Evolutionary conservation across 78 protist genomes (phyloP).

Genomic region (Planoprotostelium fungivorum): DNA sequence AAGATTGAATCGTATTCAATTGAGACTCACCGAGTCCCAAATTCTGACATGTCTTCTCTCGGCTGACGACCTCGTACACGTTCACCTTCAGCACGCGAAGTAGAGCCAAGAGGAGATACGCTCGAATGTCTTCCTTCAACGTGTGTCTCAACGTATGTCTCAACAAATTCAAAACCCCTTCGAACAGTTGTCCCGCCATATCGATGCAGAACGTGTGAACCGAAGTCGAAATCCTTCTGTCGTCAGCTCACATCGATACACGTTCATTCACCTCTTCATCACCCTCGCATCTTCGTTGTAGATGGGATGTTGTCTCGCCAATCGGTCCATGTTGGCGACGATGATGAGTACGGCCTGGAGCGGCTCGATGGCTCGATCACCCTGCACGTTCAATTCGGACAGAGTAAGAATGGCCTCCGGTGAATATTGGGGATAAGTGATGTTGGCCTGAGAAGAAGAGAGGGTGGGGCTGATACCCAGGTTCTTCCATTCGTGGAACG

Average conservation of each 20-base stretch:
- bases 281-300: not conserved
- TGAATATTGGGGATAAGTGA: not conserved
- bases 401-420: not conserved
- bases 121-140: not conserved
- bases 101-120: not conserved
- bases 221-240: not conserved
- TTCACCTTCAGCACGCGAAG: conserved; percentile 3
- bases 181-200: not conserved
- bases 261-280: not conserved
- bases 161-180: not conserved
- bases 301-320: conserved; percentile 5
- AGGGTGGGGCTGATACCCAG: not conserved
- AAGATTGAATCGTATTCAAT: too few relatives aligned
- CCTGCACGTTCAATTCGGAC: not conserved
- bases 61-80: not conserved
- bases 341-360: not conserved
- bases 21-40: not conserved
- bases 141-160: not conserved
- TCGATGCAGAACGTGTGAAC: not conserved
- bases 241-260: not conserved
- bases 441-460: not conserved
- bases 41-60: not conserved
- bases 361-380: not conserved
- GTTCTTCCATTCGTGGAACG: not conserved
- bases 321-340: not conserved